Base-by-base conservation (phyloP, 345 rosid genomes). In the Ceriops decandra region DNA sequence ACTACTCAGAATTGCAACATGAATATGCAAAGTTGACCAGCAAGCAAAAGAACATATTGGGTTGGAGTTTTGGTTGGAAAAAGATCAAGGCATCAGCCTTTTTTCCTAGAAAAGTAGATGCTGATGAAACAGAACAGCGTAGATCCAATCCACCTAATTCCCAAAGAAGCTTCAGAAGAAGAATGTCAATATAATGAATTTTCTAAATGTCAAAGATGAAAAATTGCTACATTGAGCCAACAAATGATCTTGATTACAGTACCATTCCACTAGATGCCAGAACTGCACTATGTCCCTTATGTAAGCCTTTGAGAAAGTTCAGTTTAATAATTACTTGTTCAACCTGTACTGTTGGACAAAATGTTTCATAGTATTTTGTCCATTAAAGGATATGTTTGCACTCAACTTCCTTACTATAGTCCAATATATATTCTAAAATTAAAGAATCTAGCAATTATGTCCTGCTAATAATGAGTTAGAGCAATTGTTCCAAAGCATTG, bases 1-100 rank as follows among this genome's bases (percentile, higher is more conserved):
- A 91, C 72, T 86, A 87, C 80, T 59, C 76, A 4, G 89, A 89
- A 69, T 85, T 89, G 75, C 96, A 88, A 77, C 76, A 30, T 22
- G 90, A 86, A 63, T 85, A 88, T 26, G 87, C 67, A 66, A 88
- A 79, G 83, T 56, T 81, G 68, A 74, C 77, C 73, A 80, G 60
- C 68, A 83, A 82, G 80, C 84, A 85, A 6, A 86, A 66, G 76
- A 75, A 69, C n/a, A 32, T 64, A 67, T 19, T 75, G 0, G 57
- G 64, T 33, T 88, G 86, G 91, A 75, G 66, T 51, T 53, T 67
- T 6, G 67, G 81, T 30, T 90, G 91, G 89, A 80, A 74, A 66
- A 89, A 84, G 80, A 84, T 86, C 54, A 87, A 81, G 77, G 76
- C 57, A 63, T 69, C 93, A 1, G 24, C 80, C 68, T 67, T 72